phyloP scores from a whole-genome alignment of 306 rosid genomes.

The Acmispon strigosus region DNA sequence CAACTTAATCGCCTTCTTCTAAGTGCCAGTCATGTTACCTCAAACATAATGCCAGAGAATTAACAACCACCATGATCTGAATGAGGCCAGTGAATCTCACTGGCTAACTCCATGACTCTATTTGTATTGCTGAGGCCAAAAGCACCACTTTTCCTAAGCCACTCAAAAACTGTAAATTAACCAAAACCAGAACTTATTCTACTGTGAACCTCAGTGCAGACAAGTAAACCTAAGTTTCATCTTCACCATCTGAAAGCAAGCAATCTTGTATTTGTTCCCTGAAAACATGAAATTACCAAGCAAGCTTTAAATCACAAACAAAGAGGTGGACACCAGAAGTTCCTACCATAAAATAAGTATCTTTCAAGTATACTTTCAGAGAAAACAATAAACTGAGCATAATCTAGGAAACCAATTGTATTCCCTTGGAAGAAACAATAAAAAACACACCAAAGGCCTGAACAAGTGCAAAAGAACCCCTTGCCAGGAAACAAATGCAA shows the following conservation, averaged over 20 bases:
- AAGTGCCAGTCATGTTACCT: not conserved
- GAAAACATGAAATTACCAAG: slow-evolving; percentile 25
- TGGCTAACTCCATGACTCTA: not conserved
- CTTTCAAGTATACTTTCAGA: not conserved
- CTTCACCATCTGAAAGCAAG: slow-evolving; percentile 71
- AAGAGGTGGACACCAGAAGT: not conserved
- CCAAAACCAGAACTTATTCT: not conserved
- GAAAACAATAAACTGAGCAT: not conserved
- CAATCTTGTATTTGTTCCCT: slow-evolving; percentile 88
- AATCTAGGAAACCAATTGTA: not conserved
- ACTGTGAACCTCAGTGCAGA: slow-evolving; percentile 1
- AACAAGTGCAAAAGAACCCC: not conserved
- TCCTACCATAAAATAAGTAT: not conserved
- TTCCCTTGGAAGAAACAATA: not conserved
- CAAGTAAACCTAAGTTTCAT: slow-evolving; percentile 34
- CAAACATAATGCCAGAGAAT: not conserved
- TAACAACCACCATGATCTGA: not conserved
- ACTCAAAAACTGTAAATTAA: not conserved
- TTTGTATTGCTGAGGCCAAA: not conserved
- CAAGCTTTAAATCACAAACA: not conserved
- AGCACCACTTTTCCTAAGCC: not conserved
- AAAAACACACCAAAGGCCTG: not conserved
- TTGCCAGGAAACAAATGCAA: not conserved
- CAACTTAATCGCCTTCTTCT: not conserved
- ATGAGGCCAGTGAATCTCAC: not conserved